Evolutionary conservation across 768 basidiomycete genomes (phyloP).

Genomic region (Tylopilus plumbeoviolaceoides): DNA sequence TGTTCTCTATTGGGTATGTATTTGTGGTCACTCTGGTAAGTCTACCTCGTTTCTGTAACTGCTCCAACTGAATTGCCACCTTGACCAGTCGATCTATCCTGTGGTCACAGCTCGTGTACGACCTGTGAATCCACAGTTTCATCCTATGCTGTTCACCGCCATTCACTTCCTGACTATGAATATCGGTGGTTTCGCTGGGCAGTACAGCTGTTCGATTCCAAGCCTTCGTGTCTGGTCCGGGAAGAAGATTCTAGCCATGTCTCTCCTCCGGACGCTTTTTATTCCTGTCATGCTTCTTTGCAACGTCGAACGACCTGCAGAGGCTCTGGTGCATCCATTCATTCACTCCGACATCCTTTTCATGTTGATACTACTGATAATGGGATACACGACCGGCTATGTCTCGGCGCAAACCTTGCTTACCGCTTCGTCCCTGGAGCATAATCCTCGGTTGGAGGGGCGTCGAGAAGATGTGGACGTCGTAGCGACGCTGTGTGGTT

Average conservation of each 20-base stretch:
- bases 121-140: not conserved
- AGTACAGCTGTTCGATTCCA: slow-evolving; percentile 69
- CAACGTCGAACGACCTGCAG: slow-evolving; percentile 60
- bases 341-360: slow-evolving; percentile 76
- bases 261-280: slow-evolving; percentile 1
- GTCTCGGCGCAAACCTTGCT: slow-evolving; percentile 76
- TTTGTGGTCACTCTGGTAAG: not conserved
- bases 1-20: not conserved
- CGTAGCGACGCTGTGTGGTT: slow-evolving; percentile 74
- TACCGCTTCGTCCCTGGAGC: slow-evolving; percentile 57
- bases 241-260: slow-evolving; percentile 2
- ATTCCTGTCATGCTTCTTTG: not conserved
- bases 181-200: slow-evolving; percentile 64
- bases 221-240: slow-evolving; percentile 52
- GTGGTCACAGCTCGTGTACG: not conserved
- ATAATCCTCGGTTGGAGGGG: slow-evolving; percentile 49
- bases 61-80: not conserved
- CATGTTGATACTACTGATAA: slow-evolving; percentile 63
- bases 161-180: slow-evolving; percentile 75
- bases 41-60: not conserved
- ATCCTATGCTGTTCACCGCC: slow-evolving; percentile 26
- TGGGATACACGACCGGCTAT: slow-evolving; percentile 78
- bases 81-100: not conserved
- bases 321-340: slow-evolving; percentile 29
- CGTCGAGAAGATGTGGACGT: slow-evolving; percentile 77